These are phyloP conservation scores for Trametes meyenii DNA, from an alignment of 768 basidiomycete species.

Conservation along the genomic window DNA sequence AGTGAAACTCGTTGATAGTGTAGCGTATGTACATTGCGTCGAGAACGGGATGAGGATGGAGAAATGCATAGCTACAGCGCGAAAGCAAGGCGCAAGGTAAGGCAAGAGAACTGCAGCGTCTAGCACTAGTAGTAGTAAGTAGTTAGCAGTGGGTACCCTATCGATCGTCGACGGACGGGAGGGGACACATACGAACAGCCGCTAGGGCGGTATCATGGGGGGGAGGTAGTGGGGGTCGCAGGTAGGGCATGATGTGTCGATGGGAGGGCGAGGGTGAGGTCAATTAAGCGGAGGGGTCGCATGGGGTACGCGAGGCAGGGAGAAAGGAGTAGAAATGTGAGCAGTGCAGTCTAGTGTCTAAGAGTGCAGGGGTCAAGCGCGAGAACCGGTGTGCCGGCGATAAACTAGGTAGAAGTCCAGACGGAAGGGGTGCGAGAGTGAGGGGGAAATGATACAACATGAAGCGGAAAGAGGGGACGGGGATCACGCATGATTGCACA, in stretches of 20 bases:
- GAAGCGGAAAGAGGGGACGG: neutral
- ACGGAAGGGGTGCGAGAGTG: neutral
- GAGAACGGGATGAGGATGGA: neutral
- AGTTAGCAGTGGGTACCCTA: neutral
- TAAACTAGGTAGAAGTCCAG: slow-evolving; percentile 14
- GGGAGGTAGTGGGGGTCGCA: neutral
- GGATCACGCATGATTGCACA: slow-evolving; percentile 10
- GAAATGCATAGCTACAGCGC: slow-evolving; percentile 13
- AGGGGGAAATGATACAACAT: slow-evolving; percentile 10
- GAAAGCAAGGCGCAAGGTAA: neutral
- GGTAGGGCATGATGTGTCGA: neutral
- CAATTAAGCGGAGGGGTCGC: slow-evolving; percentile 17
- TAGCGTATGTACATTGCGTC: slow-evolving; percentile 13
- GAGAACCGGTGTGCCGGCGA: slow-evolving; percentile 13
- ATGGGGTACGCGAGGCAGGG: slow-evolving; percentile 2
- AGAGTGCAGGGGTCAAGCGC: neutral
- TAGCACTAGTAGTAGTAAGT: neutral
- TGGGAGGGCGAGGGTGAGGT: neutral
- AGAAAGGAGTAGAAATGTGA: neutral
- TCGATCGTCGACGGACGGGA: neutral
- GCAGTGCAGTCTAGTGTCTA: slow-evolving; percentile 23
- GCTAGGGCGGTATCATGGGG: neutral
- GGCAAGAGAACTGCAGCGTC: neutral
- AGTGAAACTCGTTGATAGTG: neutral
- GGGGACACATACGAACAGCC: neutral